Base-by-base conservation (phyloP, 2,329 filamentous ascomycete genomes). In the Zopfia rhizophila region DNA sequence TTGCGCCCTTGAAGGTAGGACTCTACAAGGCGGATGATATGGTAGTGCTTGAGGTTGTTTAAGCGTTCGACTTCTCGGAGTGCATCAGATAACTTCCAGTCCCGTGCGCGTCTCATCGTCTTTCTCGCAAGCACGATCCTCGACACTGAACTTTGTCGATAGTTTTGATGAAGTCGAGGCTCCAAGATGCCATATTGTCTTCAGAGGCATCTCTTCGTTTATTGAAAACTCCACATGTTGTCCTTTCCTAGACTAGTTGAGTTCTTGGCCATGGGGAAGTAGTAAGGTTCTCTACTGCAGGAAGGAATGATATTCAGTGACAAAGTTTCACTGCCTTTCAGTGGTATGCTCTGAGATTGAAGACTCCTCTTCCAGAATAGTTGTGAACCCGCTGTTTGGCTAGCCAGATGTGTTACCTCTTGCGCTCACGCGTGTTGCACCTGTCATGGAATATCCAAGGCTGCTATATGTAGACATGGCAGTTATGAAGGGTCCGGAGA, bases 181-280 rank as follows among this genome's bases (percentile, higher is more conserved):
- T 2, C 54, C 54, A 5, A 61, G 25, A 21, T 29, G 23, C 1
- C 29, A 33, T 13, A 51, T 7, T 2, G 42, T 12, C 4, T 27
- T n/a, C 0, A 63, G 28, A 2, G 56, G 58, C 1, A 58, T 23
- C 0, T 16, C 10, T 13, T 62, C 57, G 4, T 33, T 21, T 2
- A 37, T 17, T 3, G 27, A 5, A 29, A 51, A 63, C 1, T 43
- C 50, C 3, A 60, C 53, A 29, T 62, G 56, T 21, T 63, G 58
- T 2, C 58, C 60, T 27, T 46, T 52, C 0, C 58, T 57, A 8
- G 60, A 63, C 58, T 58, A 63, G 17, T 61, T 56, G 7, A 55
- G 22, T 22, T 56, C 55, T 11, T 42, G 39, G 3, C 55, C 38
- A n/a, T n/a, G n/a, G n/a, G 38, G 45, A 6, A 46, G 39, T 18